Evolutionary conservation across 176 grass and related monocot genomes (phyloP).

Genomic region (Tillandsia fasciculata): DNA sequence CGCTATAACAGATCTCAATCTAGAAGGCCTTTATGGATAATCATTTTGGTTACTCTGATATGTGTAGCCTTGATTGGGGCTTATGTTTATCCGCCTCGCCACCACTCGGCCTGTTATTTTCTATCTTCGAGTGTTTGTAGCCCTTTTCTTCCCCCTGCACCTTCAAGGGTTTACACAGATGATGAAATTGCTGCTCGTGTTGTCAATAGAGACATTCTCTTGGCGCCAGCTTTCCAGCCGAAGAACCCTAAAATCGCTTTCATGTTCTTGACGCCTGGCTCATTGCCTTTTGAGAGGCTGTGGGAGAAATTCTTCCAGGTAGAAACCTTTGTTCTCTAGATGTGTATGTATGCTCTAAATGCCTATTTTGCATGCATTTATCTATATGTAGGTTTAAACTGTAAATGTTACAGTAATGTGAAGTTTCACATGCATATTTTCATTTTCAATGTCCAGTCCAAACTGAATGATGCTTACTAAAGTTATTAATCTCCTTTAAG

Average conservation of each 20-base stretch:
- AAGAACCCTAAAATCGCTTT: slow-evolving; percentile 98
- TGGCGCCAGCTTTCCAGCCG: slow-evolving; percentile 31
- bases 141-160: slow-evolving; percentile 56
- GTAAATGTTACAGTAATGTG: background rate
- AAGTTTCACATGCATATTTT: background rate
- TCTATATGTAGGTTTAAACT: background rate
- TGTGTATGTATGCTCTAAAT: background rate
- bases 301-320: slow-evolving; percentile 99
- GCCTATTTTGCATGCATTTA: slow-evolving; percentile 6
- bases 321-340: slow-evolving; percentile 17
- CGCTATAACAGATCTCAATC: slow-evolving; percentile 48
- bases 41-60: slow-evolving; percentile 57
- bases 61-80: slow-evolving; percentile 39
- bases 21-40: slow-evolving; percentile 68
- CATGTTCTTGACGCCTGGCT: slow-evolving; percentile 94
- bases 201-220: slow-evolving; percentile 66
- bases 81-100: slow-evolving; percentile 66
- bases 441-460: background rate
- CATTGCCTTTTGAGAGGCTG: slow-evolving; percentile 90
- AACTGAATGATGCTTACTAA: background rate
- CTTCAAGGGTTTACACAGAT: slow-evolving; percentile 71
- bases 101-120: slow-evolving; percentile 62
- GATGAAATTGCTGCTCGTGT: slow-evolving; percentile 62
- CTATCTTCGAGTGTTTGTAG: slow-evolving; percentile 63
- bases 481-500: background rate